Conservation (phyloP, 2,329 filamentous ascomycete genomes). For the Fusarium beomiforme region DNA sequence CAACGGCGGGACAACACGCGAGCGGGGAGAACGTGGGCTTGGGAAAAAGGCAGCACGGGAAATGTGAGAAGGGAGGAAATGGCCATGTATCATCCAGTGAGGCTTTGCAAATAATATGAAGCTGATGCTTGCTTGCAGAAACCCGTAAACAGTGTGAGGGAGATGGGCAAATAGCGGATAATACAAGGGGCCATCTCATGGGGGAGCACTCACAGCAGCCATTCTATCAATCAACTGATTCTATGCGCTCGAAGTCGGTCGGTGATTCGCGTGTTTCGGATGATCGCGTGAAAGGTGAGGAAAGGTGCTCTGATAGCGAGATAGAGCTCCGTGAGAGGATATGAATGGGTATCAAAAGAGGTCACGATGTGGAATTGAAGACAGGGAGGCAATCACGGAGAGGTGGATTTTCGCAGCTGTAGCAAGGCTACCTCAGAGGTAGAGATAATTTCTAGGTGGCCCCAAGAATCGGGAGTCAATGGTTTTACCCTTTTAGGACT, state of each 20-base stretch:
- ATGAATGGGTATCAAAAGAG: constrained; percentile 48
- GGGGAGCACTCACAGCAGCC: constrained; percentile 53
- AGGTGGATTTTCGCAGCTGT: constrained; percentile 48
- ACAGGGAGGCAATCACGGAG: constrained; percentile 44
- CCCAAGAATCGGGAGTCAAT: constrained; percentile 39
- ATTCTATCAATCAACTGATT: constrained; percentile 52
- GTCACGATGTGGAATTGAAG: constrained; percentile 44
- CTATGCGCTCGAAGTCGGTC: constrained; percentile 42
- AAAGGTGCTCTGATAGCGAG: constrained; percentile 30
- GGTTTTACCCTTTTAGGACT: constrained; percentile 33
- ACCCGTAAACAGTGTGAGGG: constrained; percentile 7
- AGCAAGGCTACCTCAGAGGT: constrained; percentile 43
- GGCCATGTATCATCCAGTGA: background rate
- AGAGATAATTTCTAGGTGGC: constrained; percentile 50
- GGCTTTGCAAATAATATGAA: constrained; percentile 1
- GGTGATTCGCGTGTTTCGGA: constrained; percentile 29
- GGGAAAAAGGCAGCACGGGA: background rate
- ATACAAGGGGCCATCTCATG: constrained; percentile 30
- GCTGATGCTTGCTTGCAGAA: constrained; percentile 2
- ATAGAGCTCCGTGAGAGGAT: constrained; percentile 35
- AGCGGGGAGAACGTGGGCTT: constrained; percentile 27
- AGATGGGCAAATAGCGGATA: constrained; percentile 20
- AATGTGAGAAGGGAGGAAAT: background rate
- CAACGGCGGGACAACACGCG: constrained; percentile 37
- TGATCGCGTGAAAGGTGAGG: constrained; percentile 26